A percentile compares a stretch with the other conserved stretches of the same genome.
Conservation (phyloP, 2,329 filamentous ascomycete species). For the Aspergillus piperis region DNA sequence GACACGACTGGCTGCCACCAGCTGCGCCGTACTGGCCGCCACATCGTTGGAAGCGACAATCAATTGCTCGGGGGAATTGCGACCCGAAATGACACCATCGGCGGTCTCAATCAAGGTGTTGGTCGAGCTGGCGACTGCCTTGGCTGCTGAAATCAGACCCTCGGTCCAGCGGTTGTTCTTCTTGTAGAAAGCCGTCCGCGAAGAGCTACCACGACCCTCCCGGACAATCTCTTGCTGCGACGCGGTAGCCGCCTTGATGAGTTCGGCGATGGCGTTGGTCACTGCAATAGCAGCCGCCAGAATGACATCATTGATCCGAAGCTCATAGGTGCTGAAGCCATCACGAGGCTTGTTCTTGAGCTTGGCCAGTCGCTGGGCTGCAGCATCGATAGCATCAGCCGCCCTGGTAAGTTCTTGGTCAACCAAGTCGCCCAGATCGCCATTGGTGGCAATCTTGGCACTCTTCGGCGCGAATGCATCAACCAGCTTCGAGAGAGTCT, state of each 20-base stretch:
- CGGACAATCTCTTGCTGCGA: constrained; percentile 97
- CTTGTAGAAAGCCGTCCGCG: constrained; percentile 95
- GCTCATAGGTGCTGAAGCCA: constrained; percentile 91
- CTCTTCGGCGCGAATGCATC: constrained; percentile 89
- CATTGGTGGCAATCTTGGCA: constrained; percentile 73
- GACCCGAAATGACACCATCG: constrained; percentile 87
- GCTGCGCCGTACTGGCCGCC: constrained; percentile 90
- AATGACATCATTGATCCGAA: constrained; percentile 94
- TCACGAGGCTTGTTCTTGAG: constrained; percentile 96
- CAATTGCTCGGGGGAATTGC: constrained; percentile 92
- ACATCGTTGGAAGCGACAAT: constrained; percentile 98
- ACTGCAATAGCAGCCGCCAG: constrained; percentile 90
- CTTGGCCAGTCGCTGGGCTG: constrained; percentile 83
- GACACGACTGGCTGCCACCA: constrained; percentile 91
- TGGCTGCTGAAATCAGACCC: constrained; percentile 93
- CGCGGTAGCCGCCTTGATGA: constrained; percentile 91
- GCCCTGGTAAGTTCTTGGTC: constrained; percentile 90
- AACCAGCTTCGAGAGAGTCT: constrained; percentile 89
- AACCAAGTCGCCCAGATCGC: constrained; percentile 89
- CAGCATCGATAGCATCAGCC: constrained; percentile 91
- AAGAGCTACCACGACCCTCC: constrained; percentile 83
- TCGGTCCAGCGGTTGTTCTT: constrained; percentile 99
- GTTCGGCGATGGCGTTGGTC: constrained; percentile 86
- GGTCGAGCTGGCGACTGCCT: constrained; percentile 89
- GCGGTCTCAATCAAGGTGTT: constrained; percentile 98